A percentile compares a stretch with the other conserved stretches of the same genome.
These are phyloP conservation scores for Cryphonectria naterciae DNA, from an alignment of 2,329 filamentous ascomycete species.

Conservation along the genomic window DNA sequence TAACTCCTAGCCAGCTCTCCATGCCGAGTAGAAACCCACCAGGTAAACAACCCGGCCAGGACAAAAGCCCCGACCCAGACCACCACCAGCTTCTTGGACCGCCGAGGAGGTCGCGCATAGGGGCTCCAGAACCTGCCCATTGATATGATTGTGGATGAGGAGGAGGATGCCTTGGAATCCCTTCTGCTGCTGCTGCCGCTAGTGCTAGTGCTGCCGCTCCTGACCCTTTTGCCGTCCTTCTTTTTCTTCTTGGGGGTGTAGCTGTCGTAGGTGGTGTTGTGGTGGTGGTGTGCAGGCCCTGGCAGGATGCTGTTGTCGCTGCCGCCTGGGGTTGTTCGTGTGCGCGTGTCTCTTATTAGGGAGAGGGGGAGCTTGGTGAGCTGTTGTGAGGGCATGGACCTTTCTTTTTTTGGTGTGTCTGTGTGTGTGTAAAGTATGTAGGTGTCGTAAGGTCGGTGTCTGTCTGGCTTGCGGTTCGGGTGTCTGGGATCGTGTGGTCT, in stretches of 20 bases:
- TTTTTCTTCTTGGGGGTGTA: not conserved
- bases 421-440: not conserved
- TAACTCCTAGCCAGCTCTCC: conserved; percentile 16
- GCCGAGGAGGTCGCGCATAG: conserved; percentile 25
- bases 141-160: not conserved
- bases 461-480: conserved; percentile 1
- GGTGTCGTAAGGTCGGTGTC: not conserved
- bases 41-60: conserved; percentile 21
- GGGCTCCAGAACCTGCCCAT: conserved; percentile 22
- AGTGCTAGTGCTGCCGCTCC: not conserved
- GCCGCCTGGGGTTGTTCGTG: conserved; percentile 16
- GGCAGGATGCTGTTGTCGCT: conserved; percentile 16
- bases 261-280: not conserved
- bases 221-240: not conserved
- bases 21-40: conserved; percentile 22
- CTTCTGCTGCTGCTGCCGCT: not conserved
- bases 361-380: conserved; percentile 26
- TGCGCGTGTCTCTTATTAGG: conserved; percentile 28
- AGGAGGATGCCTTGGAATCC: conserved; percentile 9
- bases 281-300: not conserved
- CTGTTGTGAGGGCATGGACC: conserved; percentile 24
- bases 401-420: too few relatives aligned
- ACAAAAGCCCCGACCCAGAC: conserved; percentile 25
- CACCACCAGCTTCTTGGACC: conserved; percentile 27
- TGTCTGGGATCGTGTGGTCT: not conserved